A percentile compares a stretch with the other conserved stretches of the same genome.
Conservation (phyloP, 345 rosid species). For the Pugionium cornutum region DNA sequence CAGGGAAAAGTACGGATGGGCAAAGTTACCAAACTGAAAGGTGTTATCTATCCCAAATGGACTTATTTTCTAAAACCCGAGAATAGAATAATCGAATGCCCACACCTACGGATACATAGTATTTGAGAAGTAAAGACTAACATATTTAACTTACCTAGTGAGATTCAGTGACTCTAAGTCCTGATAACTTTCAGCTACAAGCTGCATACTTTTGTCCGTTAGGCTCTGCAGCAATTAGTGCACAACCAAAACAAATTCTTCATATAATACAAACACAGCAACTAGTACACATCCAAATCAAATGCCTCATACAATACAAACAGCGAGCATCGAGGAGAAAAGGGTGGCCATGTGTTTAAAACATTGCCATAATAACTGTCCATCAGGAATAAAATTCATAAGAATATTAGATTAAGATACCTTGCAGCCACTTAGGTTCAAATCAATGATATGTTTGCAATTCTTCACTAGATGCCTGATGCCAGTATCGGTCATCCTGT, state of each 20-base stretch:
- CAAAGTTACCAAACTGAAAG: no score
- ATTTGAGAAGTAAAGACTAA: neutral
- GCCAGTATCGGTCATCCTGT: conserved; percentile 70
- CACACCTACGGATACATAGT: no score
- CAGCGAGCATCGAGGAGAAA: neutral
- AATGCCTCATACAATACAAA: neutral
- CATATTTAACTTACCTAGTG: conserved; percentile 61
- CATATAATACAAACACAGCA: conserved; percentile 15
- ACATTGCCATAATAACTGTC: conserved; percentile 3
- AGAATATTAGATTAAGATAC: conserved; percentile 39
- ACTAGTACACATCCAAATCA: conserved; percentile 29
- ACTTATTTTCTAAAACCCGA: no score
- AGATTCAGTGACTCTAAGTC: conserved; percentile 66
- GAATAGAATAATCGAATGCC: no score
- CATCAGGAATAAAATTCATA: conserved; percentile 22
- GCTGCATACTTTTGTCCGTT: conserved; percentile 68
- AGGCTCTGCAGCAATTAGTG: conserved; percentile 54
- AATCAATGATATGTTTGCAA: conserved; percentile 62
- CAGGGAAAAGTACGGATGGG: neutral
- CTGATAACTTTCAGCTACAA: conserved; percentile 66
- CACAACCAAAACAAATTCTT: conserved; percentile 23
- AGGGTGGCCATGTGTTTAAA: neutral
- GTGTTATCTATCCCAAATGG: no score
- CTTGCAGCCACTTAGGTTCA: conserved; percentile 97
- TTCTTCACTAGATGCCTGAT: conserved; percentile 65